Evolutionary conservation across 106 monocot species (phyloP).

Genomic region (Ottelia alismoides): DNA sequence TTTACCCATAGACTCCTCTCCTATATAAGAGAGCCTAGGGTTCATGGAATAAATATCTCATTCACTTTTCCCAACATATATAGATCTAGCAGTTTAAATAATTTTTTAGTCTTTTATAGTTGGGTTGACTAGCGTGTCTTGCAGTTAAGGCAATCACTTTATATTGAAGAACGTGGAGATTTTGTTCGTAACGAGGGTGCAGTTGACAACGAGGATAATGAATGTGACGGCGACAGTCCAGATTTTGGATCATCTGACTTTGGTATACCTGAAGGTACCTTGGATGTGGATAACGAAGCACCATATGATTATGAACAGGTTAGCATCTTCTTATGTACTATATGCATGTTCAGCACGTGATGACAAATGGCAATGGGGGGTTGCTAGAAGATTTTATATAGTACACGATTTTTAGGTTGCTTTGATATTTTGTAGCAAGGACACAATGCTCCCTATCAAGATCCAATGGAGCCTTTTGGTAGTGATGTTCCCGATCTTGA

Average conservation of each 20-base stretch:
- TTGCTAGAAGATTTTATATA: too few relatives aligned
- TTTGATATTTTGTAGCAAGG: constrained; percentile 9
- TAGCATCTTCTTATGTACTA: too few relatives aligned
- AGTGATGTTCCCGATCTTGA: constrained; percentile 33
- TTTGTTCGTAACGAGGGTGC: constrained; percentile 15
- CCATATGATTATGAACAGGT: constrained; percentile 36
- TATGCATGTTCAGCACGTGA: too few relatives aligned
- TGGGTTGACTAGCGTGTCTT: too few relatives aligned
- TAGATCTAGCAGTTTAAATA: too few relatives aligned
- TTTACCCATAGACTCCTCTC: too few relatives aligned
- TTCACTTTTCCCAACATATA: too few relatives aligned
- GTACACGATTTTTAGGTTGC: too few relatives aligned
- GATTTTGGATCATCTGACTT: constrained; percentile 35
- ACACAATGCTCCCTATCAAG: constrained; percentile 15
- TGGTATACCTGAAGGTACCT: constrained; percentile 18
- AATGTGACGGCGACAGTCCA: constrained; percentile 25
- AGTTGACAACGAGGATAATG: constrained; percentile 33
- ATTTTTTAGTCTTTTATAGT: too few relatives aligned
- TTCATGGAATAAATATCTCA: too few relatives aligned
- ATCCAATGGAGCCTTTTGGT: constrained; percentile 20
- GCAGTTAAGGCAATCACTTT: constrained; percentile 76
- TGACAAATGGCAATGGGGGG: too few relatives aligned
- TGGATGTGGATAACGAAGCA: constrained; percentile 30
- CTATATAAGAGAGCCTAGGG: too few relatives aligned
- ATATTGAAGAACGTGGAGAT: constrained; percentile 27